Conservation (phyloP, 2,329 filamentous ascomycete species). For the Aspergillus latus region DNA sequence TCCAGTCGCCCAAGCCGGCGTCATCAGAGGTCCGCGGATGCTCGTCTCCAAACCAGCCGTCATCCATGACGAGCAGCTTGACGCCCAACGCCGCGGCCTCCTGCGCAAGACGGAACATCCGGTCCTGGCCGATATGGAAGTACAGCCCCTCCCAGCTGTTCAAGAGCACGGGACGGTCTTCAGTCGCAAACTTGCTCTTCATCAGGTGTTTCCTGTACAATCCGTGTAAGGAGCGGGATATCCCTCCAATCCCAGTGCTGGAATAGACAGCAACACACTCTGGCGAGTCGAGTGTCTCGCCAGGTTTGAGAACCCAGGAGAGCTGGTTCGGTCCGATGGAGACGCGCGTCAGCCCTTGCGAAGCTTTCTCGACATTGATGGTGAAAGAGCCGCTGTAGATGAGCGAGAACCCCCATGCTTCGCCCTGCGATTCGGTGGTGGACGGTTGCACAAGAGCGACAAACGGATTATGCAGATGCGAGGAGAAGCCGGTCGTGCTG, state of each 20-base stretch:
- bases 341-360: slow-evolving; percentile 61
- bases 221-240: slow-evolving; percentile 62
- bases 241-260: slow-evolving; percentile 57
- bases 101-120: slow-evolving; percentile 35
- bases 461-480: slow-evolving; percentile 66
- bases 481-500: slow-evolving; percentile 62
- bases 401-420: slow-evolving; percentile 65
- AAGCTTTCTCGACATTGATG: slow-evolving; percentile 62
- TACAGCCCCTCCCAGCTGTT: slow-evolving; percentile 67
- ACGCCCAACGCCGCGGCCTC: slow-evolving; percentile 58
- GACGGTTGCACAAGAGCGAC: slow-evolving; percentile 56
- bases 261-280: slow-evolving; percentile 66
- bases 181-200: slow-evolving; percentile 54
- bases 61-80: slow-evolving; percentile 64
- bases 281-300: slow-evolving; percentile 59
- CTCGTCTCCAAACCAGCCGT: slow-evolving; percentile 66
- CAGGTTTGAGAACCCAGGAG: slow-evolving; percentile 57
- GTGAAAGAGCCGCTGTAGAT: slow-evolving; percentile 65
- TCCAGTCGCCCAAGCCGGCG: slow-evolving; percentile 64
- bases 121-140: slow-evolving; percentile 59
- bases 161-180: slow-evolving; percentile 56
- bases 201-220: slow-evolving; percentile 63
- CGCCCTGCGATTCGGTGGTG: slow-evolving; percentile 61
- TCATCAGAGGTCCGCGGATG: slow-evolving; percentile 60
- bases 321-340: slow-evolving; percentile 60